phyloP scores from a whole-genome alignment of 202 grass and related monocot species.

The Cymbopogon flexuosus region DNA sequence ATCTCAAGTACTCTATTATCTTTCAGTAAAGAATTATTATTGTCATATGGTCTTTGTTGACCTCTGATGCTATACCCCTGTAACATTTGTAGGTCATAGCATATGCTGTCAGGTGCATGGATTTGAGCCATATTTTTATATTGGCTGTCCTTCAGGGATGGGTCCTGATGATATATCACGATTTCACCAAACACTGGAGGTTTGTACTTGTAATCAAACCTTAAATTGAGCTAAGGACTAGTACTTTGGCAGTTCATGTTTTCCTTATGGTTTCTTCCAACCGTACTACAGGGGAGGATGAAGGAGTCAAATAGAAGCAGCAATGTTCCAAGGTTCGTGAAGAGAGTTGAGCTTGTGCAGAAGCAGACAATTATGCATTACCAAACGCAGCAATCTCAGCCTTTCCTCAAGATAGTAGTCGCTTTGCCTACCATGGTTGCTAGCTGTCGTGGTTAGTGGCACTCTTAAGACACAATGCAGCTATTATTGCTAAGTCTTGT shows the following conservation, averaged over 20 bases:
- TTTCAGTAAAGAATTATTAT: background rate
- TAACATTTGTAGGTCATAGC: conserved; percentile 61
- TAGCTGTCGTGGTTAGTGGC: conserved; percentile 80
- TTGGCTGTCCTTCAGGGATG: conserved; percentile 72
- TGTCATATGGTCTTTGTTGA: conserved; percentile 18
- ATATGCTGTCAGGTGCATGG: conserved; percentile 93
- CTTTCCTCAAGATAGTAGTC: conserved; percentile 95
- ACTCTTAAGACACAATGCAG: too few relatives aligned
- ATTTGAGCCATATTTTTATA: conserved; percentile 98
- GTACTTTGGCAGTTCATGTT: conserved; percentile 14
- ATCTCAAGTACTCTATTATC: too few relatives aligned
- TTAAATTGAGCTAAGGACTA: background rate
- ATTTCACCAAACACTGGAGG: conserved; percentile 82
- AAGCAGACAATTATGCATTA: conserved; percentile 99
- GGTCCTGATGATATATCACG: conserved; percentile 82
- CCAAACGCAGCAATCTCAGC: conserved; percentile 58
- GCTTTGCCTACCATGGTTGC: conserved; percentile 98
- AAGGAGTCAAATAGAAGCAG: conserved; percentile 93
- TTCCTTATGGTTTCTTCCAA: conserved; percentile 33
- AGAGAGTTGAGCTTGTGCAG: conserved; percentile 82
- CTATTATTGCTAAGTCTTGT: background rate
- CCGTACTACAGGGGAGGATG: conserved; percentile 64
- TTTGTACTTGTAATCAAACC: conserved; percentile 11
- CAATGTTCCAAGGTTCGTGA: conserved; percentile 84
- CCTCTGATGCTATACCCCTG: conserved; percentile 26